Evolutionary conservation across 331 rosid species (phyloP).

Genomic region (Quercus phellos): DNA sequence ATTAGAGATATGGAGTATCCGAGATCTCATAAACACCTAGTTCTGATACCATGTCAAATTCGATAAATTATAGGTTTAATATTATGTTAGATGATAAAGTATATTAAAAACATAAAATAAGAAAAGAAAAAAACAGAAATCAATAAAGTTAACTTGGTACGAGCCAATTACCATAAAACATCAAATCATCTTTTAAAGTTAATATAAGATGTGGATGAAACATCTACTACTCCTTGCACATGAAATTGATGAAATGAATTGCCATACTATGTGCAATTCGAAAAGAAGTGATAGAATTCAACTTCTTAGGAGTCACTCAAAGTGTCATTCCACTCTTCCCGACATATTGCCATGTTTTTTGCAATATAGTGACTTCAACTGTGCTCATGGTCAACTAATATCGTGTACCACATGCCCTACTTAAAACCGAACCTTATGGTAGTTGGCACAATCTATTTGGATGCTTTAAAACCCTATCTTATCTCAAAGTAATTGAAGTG

Average conservation of each 20-base stretch:
- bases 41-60: rapidly evolving
- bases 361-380: not conserved
- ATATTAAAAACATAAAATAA: no score
- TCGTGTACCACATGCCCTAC: not conserved
- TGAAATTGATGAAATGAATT: not conserved
- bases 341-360: not conserved
- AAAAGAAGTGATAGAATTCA: not conserved
- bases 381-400: not conserved
- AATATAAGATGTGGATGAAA: not conserved
- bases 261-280: no score
- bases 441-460: not conserved
- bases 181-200: not conserved
- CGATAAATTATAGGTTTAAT: rapidly evolving
- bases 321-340: not conserved
- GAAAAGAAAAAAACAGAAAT: no score
- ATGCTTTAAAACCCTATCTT: not conserved
- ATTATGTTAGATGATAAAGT: no score
- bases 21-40: rapidly evolving
- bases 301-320: not conserved
- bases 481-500: not conserved
- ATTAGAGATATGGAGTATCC: no score
- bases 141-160: no score
- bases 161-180: not conserved
- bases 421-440: not conserved
- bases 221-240: not conserved